Base-by-base conservation (phyloP, 257 asterid species). In the Datura wrightii region DNA sequence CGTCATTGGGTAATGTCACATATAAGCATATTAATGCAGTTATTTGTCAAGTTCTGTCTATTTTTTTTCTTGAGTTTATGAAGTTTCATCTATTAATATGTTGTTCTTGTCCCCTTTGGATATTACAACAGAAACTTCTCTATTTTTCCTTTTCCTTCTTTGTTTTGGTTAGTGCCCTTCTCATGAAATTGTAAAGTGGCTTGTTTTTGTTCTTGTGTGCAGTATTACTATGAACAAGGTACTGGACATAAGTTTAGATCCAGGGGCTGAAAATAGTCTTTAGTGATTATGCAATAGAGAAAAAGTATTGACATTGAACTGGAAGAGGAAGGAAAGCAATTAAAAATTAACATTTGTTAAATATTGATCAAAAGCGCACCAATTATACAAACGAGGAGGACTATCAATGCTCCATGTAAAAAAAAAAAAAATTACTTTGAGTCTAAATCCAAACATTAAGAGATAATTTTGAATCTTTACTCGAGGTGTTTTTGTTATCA, bases 211-310 rank as follows among this genome's bases (percentile, higher is more conserved):
- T 79, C 85, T 88, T 65, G 83, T 78, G 60, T 11, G 65, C 90
- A 96, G 97, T 94, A 91, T 80, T 94, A 92, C 87, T 93, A 93
- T 80, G 98, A 96, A 86, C 98, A 97, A 54, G 94, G 82, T 82
- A 92, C 90, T 6, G 97, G 98, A 79, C 85, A 41, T 63, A 93
- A 85, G 87, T 96, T 96, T 83, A 92, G 99, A 65, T 93, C 99
- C 53, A 88, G 90, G 36, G 1, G 5, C 31, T 24, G 31, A 24
- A 24, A 24, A 24, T 24, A 24, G 0, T 24, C 31, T 24, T 24
- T 24, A 24, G 31, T 24, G 31, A 24, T 24, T 24, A 24, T 24
- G 31, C 31, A 24, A 24, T 24, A 24, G 31, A 24, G 31, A 24
- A 24, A 24, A 24, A 24, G 31, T 24, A 24, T 24, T 24, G 31